Conservation (phyloP, 768 basidiomycete species). For the Pulveroboletus frians region DNA sequence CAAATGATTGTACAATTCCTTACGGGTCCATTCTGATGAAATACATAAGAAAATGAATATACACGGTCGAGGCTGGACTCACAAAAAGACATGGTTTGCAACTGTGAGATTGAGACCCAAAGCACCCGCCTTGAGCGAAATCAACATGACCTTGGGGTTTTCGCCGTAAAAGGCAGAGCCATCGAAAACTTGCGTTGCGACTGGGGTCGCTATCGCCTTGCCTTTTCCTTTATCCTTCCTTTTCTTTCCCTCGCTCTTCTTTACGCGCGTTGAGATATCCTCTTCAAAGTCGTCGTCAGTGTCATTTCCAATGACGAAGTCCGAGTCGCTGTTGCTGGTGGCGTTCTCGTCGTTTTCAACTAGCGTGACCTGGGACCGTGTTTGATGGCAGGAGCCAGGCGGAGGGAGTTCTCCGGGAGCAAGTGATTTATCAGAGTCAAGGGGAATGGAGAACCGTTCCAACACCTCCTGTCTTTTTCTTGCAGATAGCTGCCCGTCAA, state of each 20-base stretch:
- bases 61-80: slow-evolving; percentile 25
- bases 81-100: slow-evolving; percentile 84
- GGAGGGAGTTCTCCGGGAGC: slow-evolving; percentile 15
- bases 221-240: slow-evolving; percentile 38
- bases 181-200: slow-evolving; percentile 15
- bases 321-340: slow-evolving; percentile 30
- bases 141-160: slow-evolving; percentile 78
- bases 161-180: slow-evolving; percentile 24
- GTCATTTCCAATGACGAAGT: slow-evolving; percentile 30
- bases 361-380: background rate
- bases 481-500: slow-evolving; percentile 85
- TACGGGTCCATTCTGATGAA: slow-evolving; percentile 73
- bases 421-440: slow-evolving; percentile 35
- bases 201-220: slow-evolving; percentile 25
- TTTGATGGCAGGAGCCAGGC: slow-evolving; percentile 3
- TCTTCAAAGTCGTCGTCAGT: slow-evolving; percentile 31
- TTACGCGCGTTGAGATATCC: slow-evolving; percentile 27
- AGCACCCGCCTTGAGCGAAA: slow-evolving; percentile 84
- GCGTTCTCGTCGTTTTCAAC: slow-evolving; percentile 11
- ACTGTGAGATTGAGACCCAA: slow-evolving; percentile 85
- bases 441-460: slow-evolving; percentile 64
- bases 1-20: slow-evolving; percentile 29
- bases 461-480: slow-evolving; percentile 74
- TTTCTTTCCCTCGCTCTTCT: slow-evolving; percentile 30
- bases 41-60: slow-evolving; percentile 5